phyloP scores from a whole-genome alignment of 352 stramenopile genomes.

The Pythium chondricola region DNA sequence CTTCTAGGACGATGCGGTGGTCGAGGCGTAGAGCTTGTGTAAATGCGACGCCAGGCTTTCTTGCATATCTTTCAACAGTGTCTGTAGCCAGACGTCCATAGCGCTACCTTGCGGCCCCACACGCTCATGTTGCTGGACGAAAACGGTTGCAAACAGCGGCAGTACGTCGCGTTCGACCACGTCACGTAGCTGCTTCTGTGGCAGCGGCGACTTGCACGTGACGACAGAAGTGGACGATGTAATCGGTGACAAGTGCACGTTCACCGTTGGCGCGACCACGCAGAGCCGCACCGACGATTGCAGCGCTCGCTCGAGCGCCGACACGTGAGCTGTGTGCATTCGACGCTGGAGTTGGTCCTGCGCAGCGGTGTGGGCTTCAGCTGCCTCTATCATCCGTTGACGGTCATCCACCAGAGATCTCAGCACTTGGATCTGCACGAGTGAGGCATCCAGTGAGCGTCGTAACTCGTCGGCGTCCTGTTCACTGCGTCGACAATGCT shows the following conservation, averaged over 20 bases:
- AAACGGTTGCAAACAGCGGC: slow-evolving; percentile 44
- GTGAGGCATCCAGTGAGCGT: too few species aligned
- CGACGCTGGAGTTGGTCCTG: slow-evolving; percentile 15
- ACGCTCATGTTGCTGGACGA: slow-evolving; percentile 33
- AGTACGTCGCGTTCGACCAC: slow-evolving; percentile 67
- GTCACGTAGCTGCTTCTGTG: slow-evolving; percentile 37
- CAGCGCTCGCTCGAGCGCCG: slow-evolving; percentile 28
- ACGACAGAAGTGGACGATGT: slow-evolving; percentile 5
- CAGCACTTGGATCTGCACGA: too few species aligned
- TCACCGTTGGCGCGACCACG: slow-evolving; percentile 77
- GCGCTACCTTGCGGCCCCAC: slow-evolving; percentile 11
- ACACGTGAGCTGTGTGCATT: slow-evolving; percentile 25
- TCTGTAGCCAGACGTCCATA: slow-evolving; percentile 54
- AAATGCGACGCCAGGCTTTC: slow-evolving; percentile 57
- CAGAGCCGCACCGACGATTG: slow-evolving; percentile 58
- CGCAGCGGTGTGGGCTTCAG: slow-evolving; percentile 17
- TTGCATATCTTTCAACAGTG: slow-evolving; percentile 69
- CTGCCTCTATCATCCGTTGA: too few species aligned
- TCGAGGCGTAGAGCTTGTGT: slow-evolving; percentile 10
- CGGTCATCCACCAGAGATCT: too few species aligned
- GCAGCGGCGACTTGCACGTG: slow-evolving; percentile 21
- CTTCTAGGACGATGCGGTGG: too few species aligned
- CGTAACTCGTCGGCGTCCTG: too few species aligned
- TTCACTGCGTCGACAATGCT: too few species aligned
- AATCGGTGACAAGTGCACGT: slow-evolving; percentile 35